Evolutionary conservation across 371 early-diverging fungal genomes (phyloP).

Genomic region (Zopfochytrium polystomum): DNA sequence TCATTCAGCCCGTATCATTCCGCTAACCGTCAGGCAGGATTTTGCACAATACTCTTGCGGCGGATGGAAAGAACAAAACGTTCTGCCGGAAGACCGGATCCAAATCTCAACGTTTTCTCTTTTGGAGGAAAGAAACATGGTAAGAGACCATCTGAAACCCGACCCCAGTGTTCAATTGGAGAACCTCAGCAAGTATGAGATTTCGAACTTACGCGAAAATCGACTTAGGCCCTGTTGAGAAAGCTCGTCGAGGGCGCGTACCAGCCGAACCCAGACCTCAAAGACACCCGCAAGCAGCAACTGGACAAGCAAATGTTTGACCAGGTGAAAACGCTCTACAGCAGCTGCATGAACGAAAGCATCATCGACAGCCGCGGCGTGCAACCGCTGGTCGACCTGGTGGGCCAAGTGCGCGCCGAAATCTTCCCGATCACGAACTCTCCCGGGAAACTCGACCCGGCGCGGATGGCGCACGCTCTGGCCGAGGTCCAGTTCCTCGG

Average conservation of each 20-base stretch:
- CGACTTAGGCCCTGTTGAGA: no score
- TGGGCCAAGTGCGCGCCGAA: not conserved
- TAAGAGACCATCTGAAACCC: no score
- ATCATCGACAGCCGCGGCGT: slow-evolving; percentile 14
- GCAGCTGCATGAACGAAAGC: slow-evolving; percentile 30
- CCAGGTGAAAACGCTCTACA: slow-evolving; percentile 18
- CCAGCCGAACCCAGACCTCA: slow-evolving; percentile 6
- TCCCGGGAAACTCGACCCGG: slow-evolving; percentile 1
- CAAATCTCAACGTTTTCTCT: no score
- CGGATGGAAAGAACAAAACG: no score
- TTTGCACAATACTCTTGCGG: no score
- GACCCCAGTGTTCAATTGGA: no score
- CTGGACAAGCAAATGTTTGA: slow-evolving; percentile 16
- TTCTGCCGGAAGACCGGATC: no score
- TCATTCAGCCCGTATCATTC: no score
- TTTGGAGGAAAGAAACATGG: no score
- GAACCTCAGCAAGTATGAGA: no score
- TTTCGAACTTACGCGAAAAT: no score
- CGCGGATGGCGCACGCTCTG: slow-evolving; percentile 8
- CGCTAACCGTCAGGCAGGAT: no score
- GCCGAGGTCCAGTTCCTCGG: slow-evolving; percentile 15
- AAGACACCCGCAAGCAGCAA: not conserved
- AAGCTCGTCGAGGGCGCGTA: slow-evolving; percentile 22
- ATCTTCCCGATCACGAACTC: slow-evolving; percentile 19
- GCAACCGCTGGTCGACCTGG: slow-evolving; percentile 13